Conservation (phyloP, 768 basidiomycete genomes). For the Pisolithus microcarpus region DNA sequence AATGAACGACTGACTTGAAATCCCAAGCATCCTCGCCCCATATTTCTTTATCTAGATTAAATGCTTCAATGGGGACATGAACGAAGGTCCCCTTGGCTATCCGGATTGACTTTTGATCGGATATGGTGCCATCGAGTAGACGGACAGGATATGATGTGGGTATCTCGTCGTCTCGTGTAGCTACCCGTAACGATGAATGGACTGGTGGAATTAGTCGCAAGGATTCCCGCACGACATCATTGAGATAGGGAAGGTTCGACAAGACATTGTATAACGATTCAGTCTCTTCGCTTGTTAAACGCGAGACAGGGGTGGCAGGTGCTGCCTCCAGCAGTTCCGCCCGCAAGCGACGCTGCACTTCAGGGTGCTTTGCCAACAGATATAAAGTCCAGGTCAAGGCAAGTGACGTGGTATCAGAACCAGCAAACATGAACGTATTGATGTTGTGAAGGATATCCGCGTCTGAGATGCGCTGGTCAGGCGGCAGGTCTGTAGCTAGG, state of each 20-base stretch:
- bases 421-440: slow-evolving; percentile 87
- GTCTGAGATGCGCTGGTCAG: slow-evolving; percentile 73
- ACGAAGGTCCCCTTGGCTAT: slow-evolving; percentile 67
- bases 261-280: slow-evolving; percentile 51
- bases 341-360: slow-evolving; percentile 64
- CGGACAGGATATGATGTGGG: slow-evolving; percentile 64
- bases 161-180: slow-evolving; percentile 69
- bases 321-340: slow-evolving; percentile 51
- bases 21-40: slow-evolving; percentile 82
- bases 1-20: slow-evolving; percentile 51
- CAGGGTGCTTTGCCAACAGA: slow-evolving; percentile 60
- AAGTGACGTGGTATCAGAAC: slow-evolving; percentile 81
- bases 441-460: slow-evolving; percentile 81
- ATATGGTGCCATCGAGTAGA: slow-evolving; percentile 38
- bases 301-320: slow-evolving; percentile 34
- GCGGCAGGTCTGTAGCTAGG: slow-evolving; percentile 57
- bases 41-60: slow-evolving; percentile 68
- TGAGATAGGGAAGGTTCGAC: slow-evolving; percentile 58
- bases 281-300: slow-evolving; percentile 57
- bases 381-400: slow-evolving; percentile 81
- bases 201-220: slow-evolving; percentile 76
- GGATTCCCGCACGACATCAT: slow-evolving; percentile 70
- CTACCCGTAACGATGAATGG: slow-evolving; percentile 74
- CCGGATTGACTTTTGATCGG: slow-evolving; percentile 36
- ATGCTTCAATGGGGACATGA: slow-evolving; percentile 72